Percentiles rank a stretch among this genome's conserved stretches.
phyloP scores from a whole-genome alignment of 768 basidiomycete species.

The Panaeolus cyanescens region DNA sequence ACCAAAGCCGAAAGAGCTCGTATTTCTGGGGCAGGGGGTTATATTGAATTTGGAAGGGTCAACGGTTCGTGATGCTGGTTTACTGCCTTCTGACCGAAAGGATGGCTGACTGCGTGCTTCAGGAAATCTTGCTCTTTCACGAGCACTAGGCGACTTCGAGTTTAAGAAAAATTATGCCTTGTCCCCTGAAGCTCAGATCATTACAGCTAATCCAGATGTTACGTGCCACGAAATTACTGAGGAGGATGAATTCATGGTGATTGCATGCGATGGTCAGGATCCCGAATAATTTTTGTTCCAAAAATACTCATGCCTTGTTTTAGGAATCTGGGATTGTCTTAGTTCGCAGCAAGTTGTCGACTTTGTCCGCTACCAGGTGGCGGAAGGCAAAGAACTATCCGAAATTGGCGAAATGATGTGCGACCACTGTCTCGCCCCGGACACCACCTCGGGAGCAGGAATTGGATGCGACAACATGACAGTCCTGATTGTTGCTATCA shows the following conservation, averaged over 20 bases:
- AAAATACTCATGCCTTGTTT: conserved; percentile 4
- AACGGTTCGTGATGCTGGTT: conserved; percentile 68
- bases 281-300: neutral
- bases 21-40: conserved; percentile 90
- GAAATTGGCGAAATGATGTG: conserved; percentile 91
- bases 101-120: conserved; percentile 7
- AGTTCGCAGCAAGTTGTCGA: conserved; percentile 92
- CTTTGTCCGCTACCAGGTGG: conserved; percentile 79
- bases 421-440: conserved; percentile 91
- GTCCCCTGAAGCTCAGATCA: conserved; percentile 87
- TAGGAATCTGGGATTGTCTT: conserved; percentile 99
- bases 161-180: conserved; percentile 93
- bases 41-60: conserved; percentile 94
- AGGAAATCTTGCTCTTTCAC: conserved; percentile 95
- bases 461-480: conserved; percentile 99
- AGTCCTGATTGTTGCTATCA: conserved; percentile 83
- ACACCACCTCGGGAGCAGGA: conserved; percentile 86
- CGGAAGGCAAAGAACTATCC: conserved; percentile 74
- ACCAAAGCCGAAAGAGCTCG: conserved; percentile 77
- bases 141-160: conserved; percentile 97
- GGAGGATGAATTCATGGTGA: conserved; percentile 95
- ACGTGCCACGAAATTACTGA: conserved; percentile 76
- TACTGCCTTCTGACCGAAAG: conserved; percentile 1
- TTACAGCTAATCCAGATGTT: conserved; percentile 93
- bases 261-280: conserved; percentile 89